phyloP scores from a whole-genome alignment of 139 green algal species.

The Ulvella scutata region DNA sequence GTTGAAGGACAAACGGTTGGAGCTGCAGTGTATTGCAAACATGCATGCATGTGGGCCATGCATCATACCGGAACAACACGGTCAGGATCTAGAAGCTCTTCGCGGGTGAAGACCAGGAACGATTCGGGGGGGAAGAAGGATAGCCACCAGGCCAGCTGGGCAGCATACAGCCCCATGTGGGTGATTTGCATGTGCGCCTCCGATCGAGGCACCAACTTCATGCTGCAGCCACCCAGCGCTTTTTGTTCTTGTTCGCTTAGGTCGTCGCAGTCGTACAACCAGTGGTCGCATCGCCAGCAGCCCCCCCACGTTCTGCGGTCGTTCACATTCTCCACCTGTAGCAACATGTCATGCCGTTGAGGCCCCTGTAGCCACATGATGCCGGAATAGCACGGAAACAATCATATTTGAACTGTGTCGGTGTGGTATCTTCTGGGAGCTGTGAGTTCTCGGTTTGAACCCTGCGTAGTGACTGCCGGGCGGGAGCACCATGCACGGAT shows the following conservation, averaged over 20 bases:
- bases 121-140: neutral
- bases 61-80: neutral
- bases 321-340: no score
- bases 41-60: neutral
- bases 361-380: no score
- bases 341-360: no score
- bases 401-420: no score
- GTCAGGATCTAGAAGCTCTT: neutral
- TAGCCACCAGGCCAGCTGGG: slow-evolving; percentile 1
- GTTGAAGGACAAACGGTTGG: no score
- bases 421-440: no score
- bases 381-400: no score
- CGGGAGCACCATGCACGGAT: no score
- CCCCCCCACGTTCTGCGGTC: neutral
- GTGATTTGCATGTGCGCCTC: neutral
- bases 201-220: neutral
- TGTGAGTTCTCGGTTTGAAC: no score
- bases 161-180: neutral
- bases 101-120: neutral
- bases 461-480: no score
- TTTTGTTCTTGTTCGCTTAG: neutral
- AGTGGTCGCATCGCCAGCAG: neutral
- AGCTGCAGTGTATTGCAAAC: no score
- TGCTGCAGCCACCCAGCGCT: neutral
- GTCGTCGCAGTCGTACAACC: neutral